Conservation (phyloP, 2,329 filamentous ascomycete species). For the Cladophialophora yegresii region DNA sequence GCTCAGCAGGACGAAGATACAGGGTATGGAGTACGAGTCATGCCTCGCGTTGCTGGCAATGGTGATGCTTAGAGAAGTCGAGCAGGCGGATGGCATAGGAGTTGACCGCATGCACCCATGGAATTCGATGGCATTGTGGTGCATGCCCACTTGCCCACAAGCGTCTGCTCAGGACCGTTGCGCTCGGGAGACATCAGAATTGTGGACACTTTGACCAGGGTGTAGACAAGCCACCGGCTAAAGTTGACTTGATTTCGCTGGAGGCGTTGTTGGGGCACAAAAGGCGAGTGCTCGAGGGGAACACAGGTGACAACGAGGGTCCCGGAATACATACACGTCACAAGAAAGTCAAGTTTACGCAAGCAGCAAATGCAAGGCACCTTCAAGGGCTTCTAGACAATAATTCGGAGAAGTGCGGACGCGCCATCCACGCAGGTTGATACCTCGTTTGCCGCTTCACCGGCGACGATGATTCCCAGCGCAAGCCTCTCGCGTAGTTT, state of each 20-base stretch:
- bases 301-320: not conserved
- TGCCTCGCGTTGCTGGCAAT: not conserved
- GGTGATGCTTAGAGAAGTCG: not conserved
- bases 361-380: constrained; percentile 4
- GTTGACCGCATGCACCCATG: not conserved
- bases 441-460: not conserved
- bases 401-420: constrained; percentile 1
- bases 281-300: not conserved
- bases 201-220: not conserved
- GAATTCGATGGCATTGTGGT: not conserved
- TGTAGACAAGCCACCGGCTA: constrained; percentile 2
- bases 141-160: not conserved
- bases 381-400: not conserved
- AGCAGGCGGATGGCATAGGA: not conserved
- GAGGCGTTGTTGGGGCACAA: not conserved
- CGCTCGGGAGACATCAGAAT: not conserved
- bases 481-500: not conserved
- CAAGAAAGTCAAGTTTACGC: not conserved
- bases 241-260: not conserved
- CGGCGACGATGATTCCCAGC: constrained; percentile 12
- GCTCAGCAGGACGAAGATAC: not conserved
- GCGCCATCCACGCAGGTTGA: not conserved
- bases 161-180: not conserved
- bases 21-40: not conserved
- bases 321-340: not conserved